Evolutionary conservation across 2,329 filamentous ascomycete species (phyloP).

Genomic region (Alternaria conjuncta): DNA sequence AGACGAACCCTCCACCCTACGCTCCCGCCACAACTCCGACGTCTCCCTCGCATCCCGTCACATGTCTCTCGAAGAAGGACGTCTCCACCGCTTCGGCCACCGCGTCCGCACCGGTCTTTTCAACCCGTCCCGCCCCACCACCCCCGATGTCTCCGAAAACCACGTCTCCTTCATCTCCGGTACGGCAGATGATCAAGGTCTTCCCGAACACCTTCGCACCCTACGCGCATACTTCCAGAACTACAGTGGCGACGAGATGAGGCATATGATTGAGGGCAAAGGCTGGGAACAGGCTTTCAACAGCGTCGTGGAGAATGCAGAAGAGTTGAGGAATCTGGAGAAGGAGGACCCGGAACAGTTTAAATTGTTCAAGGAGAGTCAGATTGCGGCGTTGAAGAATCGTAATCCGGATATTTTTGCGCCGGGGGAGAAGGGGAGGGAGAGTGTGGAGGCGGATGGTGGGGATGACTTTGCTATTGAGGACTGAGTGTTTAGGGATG

Average conservation of each 20-base stretch:
- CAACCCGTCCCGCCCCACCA: conserved; percentile 38
- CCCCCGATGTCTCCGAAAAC: conserved; percentile 13
- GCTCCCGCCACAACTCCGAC: conserved; percentile 68
- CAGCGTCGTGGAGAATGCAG: conserved; percentile 68
- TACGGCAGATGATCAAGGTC: conserved; percentile 40
- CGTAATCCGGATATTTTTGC: conserved; percentile 32
- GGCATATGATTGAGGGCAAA: conserved; percentile 60
- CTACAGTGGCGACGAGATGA: conserved; percentile 65
- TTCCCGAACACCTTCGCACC: conserved; percentile 56
- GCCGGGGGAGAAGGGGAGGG: conserved; percentile 11
- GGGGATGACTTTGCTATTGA: conserved; percentile 8
- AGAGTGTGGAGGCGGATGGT: neutral
- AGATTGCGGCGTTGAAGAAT: conserved; percentile 49
- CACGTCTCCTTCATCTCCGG: conserved; percentile 36
- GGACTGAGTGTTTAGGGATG: neutral
- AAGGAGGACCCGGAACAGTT: conserved; percentile 45
- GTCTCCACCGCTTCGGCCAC: conserved; percentile 72
- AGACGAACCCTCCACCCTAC: conserved; percentile 52
- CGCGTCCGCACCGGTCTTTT: conserved; percentile 69
- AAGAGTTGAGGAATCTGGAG: conserved; percentile 68
- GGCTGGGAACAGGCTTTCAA: conserved; percentile 69
- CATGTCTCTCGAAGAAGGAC: conserved; percentile 72
- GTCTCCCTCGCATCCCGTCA: conserved; percentile 71
- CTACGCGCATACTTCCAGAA: conserved; percentile 70
- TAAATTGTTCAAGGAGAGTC: conserved; percentile 41